Base-by-base conservation (phyloP, 2,329 filamentous ascomycete species). In the Ophiostoma sp. region DNA sequence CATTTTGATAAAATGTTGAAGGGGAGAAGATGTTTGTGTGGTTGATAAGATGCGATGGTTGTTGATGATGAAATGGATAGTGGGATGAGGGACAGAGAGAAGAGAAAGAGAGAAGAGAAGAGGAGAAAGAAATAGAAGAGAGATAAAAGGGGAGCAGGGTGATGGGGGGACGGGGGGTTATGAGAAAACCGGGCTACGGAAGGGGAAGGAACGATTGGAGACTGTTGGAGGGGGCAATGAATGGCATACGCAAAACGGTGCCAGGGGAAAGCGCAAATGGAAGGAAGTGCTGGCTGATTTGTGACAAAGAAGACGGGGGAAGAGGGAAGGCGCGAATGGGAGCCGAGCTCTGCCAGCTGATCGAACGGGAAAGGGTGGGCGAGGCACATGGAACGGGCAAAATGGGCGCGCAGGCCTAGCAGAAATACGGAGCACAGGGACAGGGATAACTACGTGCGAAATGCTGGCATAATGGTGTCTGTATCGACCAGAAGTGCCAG, bases 1-100 rank as follows among this genome's bases (percentile, higher is more conserved):
- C 87, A 89, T 89, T 71, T 80, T 88, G 85, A 83, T 75, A 73
- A 73, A 73, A 75, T 74, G 73, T 72, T 79, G 75, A 75, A 74
- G 74, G 5, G 49, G 74, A 74, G 73, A 71, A 70, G 66, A 72
- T 72, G 73, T 72, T 73, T 14, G 38, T 41, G 41, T 40, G 49
- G 73, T 75, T 70, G 73, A 74, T 76, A 64, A 47, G 76, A 76
- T 75, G 73, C 69, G 69, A 41, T 45, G 27, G 47, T 52, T 60
- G 55, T 60, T 68, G 66, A 73, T 74, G 73, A 74, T 73, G 74
- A 73, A 72, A 67, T 73, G 69, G 70, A 69, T 73, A 74, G 73
- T 71, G 73, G 75, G 75, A 72, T 62, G 60, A 18, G 12, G 38
- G 42, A 63, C 68, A 66, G 60, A 63, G 40, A 41, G 66, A 66